Evolutionary conservation across 768 basidiomycete species (phyloP).

Genomic region (Pleurotus pulmonarius): DNA sequence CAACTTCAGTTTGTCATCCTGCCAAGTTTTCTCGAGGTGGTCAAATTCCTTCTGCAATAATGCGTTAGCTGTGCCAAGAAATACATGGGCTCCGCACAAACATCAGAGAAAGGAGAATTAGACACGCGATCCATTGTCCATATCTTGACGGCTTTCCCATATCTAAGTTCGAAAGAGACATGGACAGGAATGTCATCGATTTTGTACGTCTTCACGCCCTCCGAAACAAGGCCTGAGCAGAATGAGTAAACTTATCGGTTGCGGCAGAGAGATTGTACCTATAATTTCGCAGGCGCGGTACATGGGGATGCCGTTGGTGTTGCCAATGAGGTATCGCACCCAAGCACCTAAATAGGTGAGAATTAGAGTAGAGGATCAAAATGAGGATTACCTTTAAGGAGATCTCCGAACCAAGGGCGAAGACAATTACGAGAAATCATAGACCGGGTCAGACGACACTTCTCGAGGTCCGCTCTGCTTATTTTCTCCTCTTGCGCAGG

Average conservation of each 20-base stretch:
- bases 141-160: conserved; percentile 59
- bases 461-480: conserved; percentile 53
- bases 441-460: conserved; percentile 64
- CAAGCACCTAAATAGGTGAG: conserved; percentile 56
- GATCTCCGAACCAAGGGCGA: conserved; percentile 85
- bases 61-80: not conserved
- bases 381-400: conserved; percentile 55
- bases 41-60: conserved; percentile 66
- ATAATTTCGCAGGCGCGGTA: conserved; percentile 83
- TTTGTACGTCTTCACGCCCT: conserved; percentile 64
- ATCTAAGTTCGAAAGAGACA: conserved; percentile 68
- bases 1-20: conserved; percentile 52
- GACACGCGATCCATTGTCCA: conserved; percentile 88
- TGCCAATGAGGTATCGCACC: conserved; percentile 81
- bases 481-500: conserved; percentile 47
- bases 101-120: conserved; percentile 61
- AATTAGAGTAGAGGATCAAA: not conserved
- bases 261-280: conserved; percentile 44
- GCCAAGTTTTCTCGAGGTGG: conserved; percentile 43
- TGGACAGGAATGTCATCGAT: conserved; percentile 63
- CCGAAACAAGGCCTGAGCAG: conserved; percentile 42
- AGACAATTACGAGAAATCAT: conserved; percentile 67
- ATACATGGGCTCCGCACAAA: conserved; percentile 31
- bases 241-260: conserved; percentile 6
- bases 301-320: conserved; percentile 49